Evolutionary conservation across 345 rosid species (phyloP), one percentile per base, ranked within the genome.

Genomic region (Cardamine chenopodiifolia): DNA sequence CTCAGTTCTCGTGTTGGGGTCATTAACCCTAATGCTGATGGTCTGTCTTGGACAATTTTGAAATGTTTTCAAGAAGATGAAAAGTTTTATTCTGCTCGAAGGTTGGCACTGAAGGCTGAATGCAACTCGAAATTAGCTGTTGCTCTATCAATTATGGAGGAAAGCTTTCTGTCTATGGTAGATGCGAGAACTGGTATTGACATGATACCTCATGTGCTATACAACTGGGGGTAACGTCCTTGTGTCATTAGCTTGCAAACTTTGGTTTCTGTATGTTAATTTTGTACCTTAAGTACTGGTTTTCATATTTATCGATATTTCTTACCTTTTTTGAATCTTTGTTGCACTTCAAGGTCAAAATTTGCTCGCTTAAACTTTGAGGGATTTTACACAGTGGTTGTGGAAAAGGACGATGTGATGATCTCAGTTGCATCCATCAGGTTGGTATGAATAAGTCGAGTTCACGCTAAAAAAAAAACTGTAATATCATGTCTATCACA

Each of bases 151-250:
- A 85, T 94, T 44, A 86, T 94, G 96, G 98, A 94, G 84, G 97
- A 91, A 79, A 87, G 95, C 81, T 94, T 94, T 86, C 89, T 81
- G 78, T 82, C 98, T 49, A 94, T 94, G 98, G 80, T 94, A 65
- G 98, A 94, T 84, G 82, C 93, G 58, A 88, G 94, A 82, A 94
- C 98, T 7, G 98, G 98, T 77, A 79, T 94, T 67, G 86, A 89
- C 79, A 91, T 94, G 98, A 83, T 91, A 83, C 95, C 98, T 57
- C 97, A 91, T 68, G 86, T 86, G 81, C 68, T 94, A 35, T 94
- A 89, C 80, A 91, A 88, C 78, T 87, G 97, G 97, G 87, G 94
- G 98, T 91, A 77, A 83, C 44, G 39, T 66, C 58, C 48, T 65
- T 37, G 0, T 37, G 8, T 57, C 48, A 57, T 71, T 58, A 48